A percentile compares a stretch with the other conserved stretches of the same genome.
phyloP scores from a whole-genome alignment of 345 rosid species.

The Camelina laxa region DNA sequence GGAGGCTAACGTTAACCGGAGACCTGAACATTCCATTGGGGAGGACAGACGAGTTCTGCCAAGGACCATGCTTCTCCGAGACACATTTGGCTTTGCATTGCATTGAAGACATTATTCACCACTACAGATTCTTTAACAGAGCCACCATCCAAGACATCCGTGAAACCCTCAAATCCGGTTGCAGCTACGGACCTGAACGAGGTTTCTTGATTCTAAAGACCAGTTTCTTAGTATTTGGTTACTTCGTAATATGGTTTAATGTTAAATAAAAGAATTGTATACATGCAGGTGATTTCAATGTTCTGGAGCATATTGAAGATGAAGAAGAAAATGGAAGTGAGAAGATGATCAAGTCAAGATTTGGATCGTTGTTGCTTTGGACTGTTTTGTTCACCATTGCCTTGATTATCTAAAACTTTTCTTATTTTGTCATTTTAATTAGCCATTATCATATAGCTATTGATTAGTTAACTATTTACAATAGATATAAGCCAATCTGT shows the following conservation, averaged over 20 bases:
- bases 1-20: slow-evolving; percentile 70
- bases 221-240: slow-evolving; percentile 13
- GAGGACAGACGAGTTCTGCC: slow-evolving; percentile 57
- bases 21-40: slow-evolving; percentile 58
- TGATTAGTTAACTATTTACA: background rate
- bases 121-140: slow-evolving; percentile 70
- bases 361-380: slow-evolving; percentile 39
- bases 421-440: background rate
- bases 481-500: background rate
- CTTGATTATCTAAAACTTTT: slow-evolving; percentile 38
- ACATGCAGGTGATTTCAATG: slow-evolving; percentile 75
- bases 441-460: background rate
- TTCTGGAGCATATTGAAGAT: slow-evolving; percentile 61
- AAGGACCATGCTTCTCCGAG: slow-evolving; percentile 78
- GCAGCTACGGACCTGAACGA: slow-evolving; percentile 76
- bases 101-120: slow-evolving; percentile 56
- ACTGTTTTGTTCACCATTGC: slow-evolving; percentile 47
- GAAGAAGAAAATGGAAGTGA: slow-evolving; percentile 46
- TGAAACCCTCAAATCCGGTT: slow-evolving; percentile 72
- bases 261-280: background rate
- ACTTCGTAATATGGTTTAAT: slow-evolving; percentile 19
- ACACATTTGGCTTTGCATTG: slow-evolving; percentile 76
- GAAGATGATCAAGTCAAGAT: slow-evolving; percentile 43
- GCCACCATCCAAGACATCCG: slow-evolving; percentile 66
- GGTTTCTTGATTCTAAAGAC: slow-evolving; percentile 3